These are phyloP conservation scores for Cladosporium sp. DNA, from an alignment of 2,329 filamentous ascomycete genomes.

Conservation along the genomic window DNA sequence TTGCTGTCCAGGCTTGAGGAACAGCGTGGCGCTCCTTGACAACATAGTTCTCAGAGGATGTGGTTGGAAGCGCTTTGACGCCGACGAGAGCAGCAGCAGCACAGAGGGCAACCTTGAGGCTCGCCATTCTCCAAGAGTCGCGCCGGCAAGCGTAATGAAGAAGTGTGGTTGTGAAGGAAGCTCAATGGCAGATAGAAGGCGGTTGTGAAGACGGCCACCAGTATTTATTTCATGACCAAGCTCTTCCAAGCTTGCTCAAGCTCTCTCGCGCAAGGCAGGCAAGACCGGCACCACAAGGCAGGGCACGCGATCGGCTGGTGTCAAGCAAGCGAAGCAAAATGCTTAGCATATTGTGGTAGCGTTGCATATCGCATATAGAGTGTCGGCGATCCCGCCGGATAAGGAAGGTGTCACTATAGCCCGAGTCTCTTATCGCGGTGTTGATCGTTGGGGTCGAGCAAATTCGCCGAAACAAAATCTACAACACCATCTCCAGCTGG, in stretches of 20 bases:
- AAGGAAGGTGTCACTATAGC: not conserved
- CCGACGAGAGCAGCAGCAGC: conserved; percentile 18
- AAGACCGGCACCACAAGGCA: not conserved
- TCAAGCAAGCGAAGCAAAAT: conserved; percentile 1
- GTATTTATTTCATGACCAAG: conserved; percentile 2
- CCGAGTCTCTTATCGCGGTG: no score
- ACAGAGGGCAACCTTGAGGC: conserved; percentile 11
- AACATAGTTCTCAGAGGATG: conserved; percentile 39
- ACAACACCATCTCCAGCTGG: no score
- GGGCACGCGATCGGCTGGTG: not conserved
- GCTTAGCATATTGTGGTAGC: conserved; percentile 7
- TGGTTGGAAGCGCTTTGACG: conserved; percentile 17
- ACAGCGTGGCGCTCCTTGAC: conserved; percentile 55
- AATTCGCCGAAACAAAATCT: no score
- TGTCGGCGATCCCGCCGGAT: not conserved
- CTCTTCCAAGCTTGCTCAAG: conserved; percentile 4
- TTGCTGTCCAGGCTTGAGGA: conserved; percentile 48
- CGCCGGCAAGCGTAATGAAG: not conserved
- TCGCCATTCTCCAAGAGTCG: conserved; percentile 6
- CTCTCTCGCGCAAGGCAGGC: not conserved
- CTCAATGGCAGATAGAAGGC: not conserved
- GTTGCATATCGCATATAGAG: conserved; percentile 1
- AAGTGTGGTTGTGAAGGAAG: not conserved
- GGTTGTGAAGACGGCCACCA: not conserved
- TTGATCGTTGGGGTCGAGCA: no score